Conservation (phyloP, 2,329 filamentous ascomycete genomes). For the Catunica adiposa region DNA sequence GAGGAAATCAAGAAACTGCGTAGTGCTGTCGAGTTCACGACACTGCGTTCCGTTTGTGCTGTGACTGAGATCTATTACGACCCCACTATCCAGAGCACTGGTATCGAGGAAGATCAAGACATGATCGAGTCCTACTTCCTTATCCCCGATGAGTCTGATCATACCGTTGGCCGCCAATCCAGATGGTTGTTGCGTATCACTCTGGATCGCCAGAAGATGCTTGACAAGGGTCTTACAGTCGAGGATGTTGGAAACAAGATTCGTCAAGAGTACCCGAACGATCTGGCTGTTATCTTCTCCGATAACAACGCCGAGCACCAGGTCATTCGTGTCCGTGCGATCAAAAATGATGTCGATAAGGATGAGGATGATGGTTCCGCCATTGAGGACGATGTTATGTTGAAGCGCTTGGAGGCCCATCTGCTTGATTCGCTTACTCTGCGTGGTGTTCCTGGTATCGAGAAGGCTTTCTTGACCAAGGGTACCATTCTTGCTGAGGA, state of each 20-base stretch:
- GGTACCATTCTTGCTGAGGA: conserved; percentile 52
- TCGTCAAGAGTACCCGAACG: conserved; percentile 70
- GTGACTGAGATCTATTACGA: conserved; percentile 96
- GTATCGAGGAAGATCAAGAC: conserved; percentile 72
- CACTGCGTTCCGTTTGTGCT: conserved; percentile 75
- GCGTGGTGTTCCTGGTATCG: conserved; percentile 75
- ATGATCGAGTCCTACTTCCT: conserved; percentile 29
- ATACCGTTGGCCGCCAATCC: conserved; percentile 57
- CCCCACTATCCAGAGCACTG: conserved; percentile 70
- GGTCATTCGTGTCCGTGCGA: conserved; percentile 79
- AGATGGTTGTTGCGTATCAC: conserved; percentile 91
- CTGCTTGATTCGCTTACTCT: conserved; percentile 81
- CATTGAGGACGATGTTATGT: conserved; percentile 76
- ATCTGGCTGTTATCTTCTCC: conserved; percentile 87
- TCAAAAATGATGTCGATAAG: conserved; percentile 51
- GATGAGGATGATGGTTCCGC: conserved; percentile 55
- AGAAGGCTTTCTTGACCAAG: conserved; percentile 83
- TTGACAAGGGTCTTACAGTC: conserved; percentile 85
- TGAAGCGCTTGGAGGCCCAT: conserved; percentile 83
- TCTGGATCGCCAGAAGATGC: conserved; percentile 80
- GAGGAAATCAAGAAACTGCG: conserved; percentile 73
- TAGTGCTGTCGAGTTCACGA: conserved; percentile 86
- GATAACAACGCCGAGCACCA: conserved; percentile 96
- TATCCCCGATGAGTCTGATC: conserved; percentile 70
- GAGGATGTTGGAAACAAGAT: conserved; percentile 81